These are phyloP conservation scores for Neurospora tetrasperma DNA, from an alignment of 495 filamentous ascomycete genomes.

Conservation along the genomic window DNA sequence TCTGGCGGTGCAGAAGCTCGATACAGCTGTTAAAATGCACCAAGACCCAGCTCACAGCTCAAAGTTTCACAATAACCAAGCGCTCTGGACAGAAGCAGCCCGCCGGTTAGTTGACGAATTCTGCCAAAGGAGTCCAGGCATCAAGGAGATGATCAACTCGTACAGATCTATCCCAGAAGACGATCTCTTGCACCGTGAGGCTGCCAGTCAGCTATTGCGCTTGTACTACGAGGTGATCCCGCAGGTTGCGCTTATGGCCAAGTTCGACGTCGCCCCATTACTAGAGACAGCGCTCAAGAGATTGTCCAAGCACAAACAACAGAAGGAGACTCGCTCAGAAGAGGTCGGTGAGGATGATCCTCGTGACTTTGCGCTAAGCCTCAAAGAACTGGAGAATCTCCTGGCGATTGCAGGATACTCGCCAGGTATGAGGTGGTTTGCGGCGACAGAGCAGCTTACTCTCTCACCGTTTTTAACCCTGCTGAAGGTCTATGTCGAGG, in stretches of 20 bases:
- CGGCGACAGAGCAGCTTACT: slow-evolving; percentile 35
- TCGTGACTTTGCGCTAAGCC: slow-evolving; percentile 40
- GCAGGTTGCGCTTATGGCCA: slow-evolving; percentile 67
- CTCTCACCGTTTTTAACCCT: slow-evolving; percentile 59
- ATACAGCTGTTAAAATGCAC: slow-evolving; percentile 44
- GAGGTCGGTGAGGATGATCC: slow-evolving; percentile 16
- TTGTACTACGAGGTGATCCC: slow-evolving; percentile 77
- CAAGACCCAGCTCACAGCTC: slow-evolving; percentile 30
- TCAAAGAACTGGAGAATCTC: slow-evolving; percentile 64
- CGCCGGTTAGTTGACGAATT: slow-evolving; percentile 62
- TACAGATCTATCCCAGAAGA: slow-evolving; percentile 55
- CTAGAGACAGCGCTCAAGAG: slow-evolving; percentile 54
- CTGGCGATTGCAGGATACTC: slow-evolving; percentile 68
- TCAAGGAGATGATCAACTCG: slow-evolving; percentile 62
- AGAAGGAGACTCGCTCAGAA: slow-evolving; percentile 1
- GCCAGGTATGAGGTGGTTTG: slow-evolving; percentile 72
- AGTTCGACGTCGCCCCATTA: slow-evolving; percentile 71
- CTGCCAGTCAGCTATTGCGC: slow-evolving; percentile 59
- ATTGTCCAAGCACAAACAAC: slow-evolving; percentile 30
- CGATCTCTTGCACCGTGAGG: slow-evolving; percentile 69
- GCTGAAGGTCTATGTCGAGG: slow-evolving; percentile 41
- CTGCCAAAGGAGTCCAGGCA: slow-evolving; percentile 61
- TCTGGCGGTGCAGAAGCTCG: slow-evolving; percentile 68
- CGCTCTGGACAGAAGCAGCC: slow-evolving; percentile 56
- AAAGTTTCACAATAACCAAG: slow-evolving; percentile 13